These are phyloP conservation scores for Fomitopsis betulina DNA, from an alignment of 1,284 basidiomycete species.

Conservation along the genomic window DNA sequence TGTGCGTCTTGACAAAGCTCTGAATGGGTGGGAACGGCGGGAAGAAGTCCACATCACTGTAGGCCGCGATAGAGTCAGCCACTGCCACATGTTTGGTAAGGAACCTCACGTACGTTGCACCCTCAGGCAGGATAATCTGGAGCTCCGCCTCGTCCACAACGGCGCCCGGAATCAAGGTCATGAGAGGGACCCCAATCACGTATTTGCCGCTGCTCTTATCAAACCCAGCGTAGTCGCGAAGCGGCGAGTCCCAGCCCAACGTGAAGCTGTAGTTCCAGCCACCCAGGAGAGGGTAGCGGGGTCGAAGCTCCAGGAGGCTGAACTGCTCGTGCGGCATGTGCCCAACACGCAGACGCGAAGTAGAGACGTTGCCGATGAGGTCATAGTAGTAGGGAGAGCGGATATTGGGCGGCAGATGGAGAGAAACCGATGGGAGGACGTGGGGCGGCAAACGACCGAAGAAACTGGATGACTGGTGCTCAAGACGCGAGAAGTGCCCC, in stretches of 20 bases:
- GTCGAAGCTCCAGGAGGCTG: conserved; percentile 76
- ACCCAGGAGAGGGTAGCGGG: conserved; percentile 91
- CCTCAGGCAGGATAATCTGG: conserved; percentile 87
- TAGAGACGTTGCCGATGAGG: conserved; percentile 94
- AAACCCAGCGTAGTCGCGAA: conserved; percentile 69
- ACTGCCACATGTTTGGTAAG: neutral
- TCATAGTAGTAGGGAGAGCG: conserved; percentile 87
- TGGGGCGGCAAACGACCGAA: conserved; percentile 67
- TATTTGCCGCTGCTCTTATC: conserved; percentile 58
- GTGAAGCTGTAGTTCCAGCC: conserved; percentile 98
- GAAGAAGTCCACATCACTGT: conserved; percentile 72
- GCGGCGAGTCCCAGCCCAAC: conserved; percentile 87
- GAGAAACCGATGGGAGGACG: conserved; percentile 61
- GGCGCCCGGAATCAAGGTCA: conserved; percentile 78
- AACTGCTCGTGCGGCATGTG: conserved; percentile 58
- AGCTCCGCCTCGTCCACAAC: conserved; percentile 82
- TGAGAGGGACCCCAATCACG: conserved; percentile 80
- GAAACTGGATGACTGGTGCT: conserved; percentile 73
- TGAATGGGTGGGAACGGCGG: conserved; percentile 76
- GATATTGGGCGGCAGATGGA: conserved; percentile 81
- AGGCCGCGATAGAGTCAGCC: neutral
- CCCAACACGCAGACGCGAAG: conserved; percentile 75
- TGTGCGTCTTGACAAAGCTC: conserved; percentile 59
- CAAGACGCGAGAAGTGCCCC: conserved; percentile 92
- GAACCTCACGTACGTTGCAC: conserved; percentile 70